Evolutionary conservation across 768 basidiomycete genomes (phyloP).

Genomic region (Infundibulicybe gibba): DNA sequence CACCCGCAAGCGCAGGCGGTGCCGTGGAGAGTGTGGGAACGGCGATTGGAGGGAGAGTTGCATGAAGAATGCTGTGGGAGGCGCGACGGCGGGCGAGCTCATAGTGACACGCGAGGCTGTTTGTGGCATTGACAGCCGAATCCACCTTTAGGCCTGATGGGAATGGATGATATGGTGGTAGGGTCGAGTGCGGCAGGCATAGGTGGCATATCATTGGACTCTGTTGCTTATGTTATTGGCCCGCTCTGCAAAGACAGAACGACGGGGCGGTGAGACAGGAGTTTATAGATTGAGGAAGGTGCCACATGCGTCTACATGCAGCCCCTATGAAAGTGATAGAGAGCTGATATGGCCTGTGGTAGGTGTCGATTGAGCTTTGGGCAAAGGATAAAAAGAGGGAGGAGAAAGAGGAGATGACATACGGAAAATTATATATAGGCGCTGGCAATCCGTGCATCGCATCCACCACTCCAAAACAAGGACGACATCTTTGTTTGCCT

Average conservation of each 20-base stretch:
- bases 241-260: not conserved
- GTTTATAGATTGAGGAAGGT: conserved; percentile 41
- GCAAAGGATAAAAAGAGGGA: not conserved
- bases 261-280: not conserved
- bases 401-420: conserved; percentile 20
- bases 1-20: not conserved
- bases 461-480: conserved; percentile 91
- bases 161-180: conserved; percentile 19
- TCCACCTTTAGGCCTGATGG: not conserved
- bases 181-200: conserved; percentile 42
- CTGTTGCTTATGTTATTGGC: not conserved
- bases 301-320: conserved; percentile 66
- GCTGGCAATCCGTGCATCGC: conserved; percentile 77
- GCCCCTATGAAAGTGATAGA: conserved; percentile 51
- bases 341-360: conserved; percentile 41
- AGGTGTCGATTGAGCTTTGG: conserved; percentile 1
- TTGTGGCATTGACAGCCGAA: conserved; percentile 4
- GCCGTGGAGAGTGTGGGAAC: conserved; percentile 19
- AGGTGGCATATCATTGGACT: conserved; percentile 35
- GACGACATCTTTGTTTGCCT: conserved; percentile 82
- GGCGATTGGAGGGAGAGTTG: conserved; percentile 42
- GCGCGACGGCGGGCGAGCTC: conserved; percentile 12
- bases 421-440: conserved; percentile 58
- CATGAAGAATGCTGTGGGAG: conserved; percentile 48
- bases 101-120: not conserved